A percentile compares a stretch with the other conserved stretches of the same genome.
Conservation (phyloP, 192 early-diverging fungal species). For the Hyaloraphidium curvatum region DNA sequence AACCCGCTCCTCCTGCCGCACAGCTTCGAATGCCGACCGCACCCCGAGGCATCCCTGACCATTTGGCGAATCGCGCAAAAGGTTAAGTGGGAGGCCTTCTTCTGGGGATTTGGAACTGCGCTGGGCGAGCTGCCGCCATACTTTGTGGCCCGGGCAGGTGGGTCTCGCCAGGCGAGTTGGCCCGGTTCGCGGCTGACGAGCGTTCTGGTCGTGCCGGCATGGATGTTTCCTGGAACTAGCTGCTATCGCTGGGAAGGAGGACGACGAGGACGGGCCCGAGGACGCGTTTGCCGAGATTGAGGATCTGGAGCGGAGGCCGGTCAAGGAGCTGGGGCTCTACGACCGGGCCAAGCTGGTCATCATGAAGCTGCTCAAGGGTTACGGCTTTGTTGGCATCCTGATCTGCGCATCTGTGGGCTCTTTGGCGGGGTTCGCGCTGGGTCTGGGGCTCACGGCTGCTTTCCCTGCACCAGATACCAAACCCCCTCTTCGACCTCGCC, state of each 20-base stretch:
- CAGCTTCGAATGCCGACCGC: conserved; percentile 12
- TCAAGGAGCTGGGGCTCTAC: conserved; percentile 33
- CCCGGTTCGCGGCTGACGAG: not conserved
- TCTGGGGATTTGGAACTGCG: conserved; percentile 86
- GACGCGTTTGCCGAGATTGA: not conserved
- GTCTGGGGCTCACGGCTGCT: conserved; percentile 1
- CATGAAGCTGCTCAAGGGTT: conserved; percentile 43
- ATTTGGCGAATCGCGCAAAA: conserved; percentile 44
- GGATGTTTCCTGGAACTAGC: conserved; percentile 9
- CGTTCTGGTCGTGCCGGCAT: not conserved
- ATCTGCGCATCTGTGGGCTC: conserved; percentile 70
- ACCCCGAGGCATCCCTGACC: conserved; percentile 17
- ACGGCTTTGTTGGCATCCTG: conserved; percentile 82
- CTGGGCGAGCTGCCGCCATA: conserved; percentile 89
- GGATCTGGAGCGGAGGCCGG: conserved; percentile 21
- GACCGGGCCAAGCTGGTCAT: conserved; percentile 46
- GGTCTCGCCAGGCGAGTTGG: not conserved
- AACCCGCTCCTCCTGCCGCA: not conserved
- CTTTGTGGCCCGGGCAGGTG: conserved; percentile 77
- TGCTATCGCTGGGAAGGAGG: conserved; percentile 20
- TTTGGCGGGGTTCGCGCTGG: not conserved
- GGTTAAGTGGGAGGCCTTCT: conserved; percentile 59
- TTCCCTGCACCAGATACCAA: conserved; percentile 50
- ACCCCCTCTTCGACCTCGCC: conserved; percentile 88
- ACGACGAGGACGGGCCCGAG: conserved; percentile 1